Evolutionary conservation across 805 yeast species (phyloP).

Genomic region (Metschnikowia sp.): DNA sequence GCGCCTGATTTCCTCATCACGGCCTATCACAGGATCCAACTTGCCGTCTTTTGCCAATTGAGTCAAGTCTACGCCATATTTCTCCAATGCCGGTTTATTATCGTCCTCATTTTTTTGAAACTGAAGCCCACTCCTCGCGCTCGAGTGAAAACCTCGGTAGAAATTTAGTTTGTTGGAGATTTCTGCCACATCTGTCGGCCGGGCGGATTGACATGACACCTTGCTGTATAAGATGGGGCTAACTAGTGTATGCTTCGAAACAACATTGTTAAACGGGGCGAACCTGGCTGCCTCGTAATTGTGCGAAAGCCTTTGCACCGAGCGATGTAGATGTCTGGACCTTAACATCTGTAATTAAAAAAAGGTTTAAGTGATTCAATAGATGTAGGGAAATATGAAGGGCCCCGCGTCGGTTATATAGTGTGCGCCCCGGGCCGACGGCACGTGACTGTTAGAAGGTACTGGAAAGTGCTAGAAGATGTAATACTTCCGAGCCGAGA

Average conservation of each 20-base stretch:
- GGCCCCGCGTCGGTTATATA: constrained; percentile 1
- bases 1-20: constrained; percentile 92
- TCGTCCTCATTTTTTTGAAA: constrained; percentile 45
- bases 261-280: neutral
- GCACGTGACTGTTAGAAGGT: constrained; percentile 12
- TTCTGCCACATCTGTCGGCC: neutral
- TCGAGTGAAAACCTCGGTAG: constrained; percentile 19
- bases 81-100: constrained; percentile 70
- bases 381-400: neutral
- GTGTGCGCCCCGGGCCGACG: neutral
- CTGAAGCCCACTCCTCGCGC: constrained; percentile 23
- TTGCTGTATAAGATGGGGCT: constrained; percentile 3
- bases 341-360: constrained; percentile 2
- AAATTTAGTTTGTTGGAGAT: neutral
- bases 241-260: neutral
- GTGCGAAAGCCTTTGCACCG: neutral
- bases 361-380: no score
- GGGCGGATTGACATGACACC: neutral
- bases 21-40: constrained; percentile 93
- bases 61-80: constrained; percentile 83
- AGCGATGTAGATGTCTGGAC: constrained; percentile 4
- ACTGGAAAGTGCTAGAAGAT: constrained; percentile 2
- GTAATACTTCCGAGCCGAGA: no score
- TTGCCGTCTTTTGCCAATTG: constrained; percentile 85
- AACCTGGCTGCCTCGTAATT: neutral